phyloP scores from a whole-genome alignment of 2,329 filamentous ascomycete species.

The Alternaria gaisen region DNA sequence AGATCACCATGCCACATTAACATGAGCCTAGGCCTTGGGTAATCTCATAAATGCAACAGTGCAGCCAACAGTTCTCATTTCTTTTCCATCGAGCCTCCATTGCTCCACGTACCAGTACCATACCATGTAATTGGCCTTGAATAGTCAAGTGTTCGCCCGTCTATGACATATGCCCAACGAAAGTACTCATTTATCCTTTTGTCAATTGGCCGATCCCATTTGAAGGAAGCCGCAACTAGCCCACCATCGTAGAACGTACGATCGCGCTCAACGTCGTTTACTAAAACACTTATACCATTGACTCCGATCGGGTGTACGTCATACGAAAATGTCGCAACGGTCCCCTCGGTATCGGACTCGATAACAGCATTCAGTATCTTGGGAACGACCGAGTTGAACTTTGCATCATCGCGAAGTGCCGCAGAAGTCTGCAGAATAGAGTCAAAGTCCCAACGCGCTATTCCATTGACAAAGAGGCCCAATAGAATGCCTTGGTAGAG shows the following conservation, averaged over 20 bases:
- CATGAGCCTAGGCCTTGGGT: background rate
- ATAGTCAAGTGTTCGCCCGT: constrained; percentile 43
- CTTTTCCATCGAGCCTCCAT: constrained; percentile 13
- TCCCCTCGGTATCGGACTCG: constrained; percentile 52
- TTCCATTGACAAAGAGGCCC: constrained; percentile 49
- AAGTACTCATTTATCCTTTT: constrained; percentile 44
- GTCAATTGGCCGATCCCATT: constrained; percentile 54
- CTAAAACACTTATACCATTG: constrained; percentile 79
- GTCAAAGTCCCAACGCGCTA: constrained; percentile 51
- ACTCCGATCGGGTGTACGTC: constrained; percentile 57
- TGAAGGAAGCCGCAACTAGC: constrained; percentile 22
- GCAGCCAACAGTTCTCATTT: constrained; percentile 23
- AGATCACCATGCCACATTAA: background rate
- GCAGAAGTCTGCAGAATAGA: constrained; percentile 81
- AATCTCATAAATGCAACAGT: background rate
- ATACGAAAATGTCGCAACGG: constrained; percentile 67
- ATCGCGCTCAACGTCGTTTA: constrained; percentile 81
- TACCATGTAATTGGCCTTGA: constrained; percentile 39
- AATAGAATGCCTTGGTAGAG: constrained; percentile 49
- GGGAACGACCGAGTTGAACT: constrained; percentile 67
- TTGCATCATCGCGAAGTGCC: constrained; percentile 67
- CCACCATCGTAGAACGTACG: constrained; percentile 39
- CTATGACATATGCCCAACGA: constrained; percentile 45
- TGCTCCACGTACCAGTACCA: constrained; percentile 44
- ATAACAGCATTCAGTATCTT: constrained; percentile 36